Evolutionary conservation across 192 early-diverging fungal genomes (phyloP).

Genomic region (Thamnidium elegans): DNA sequence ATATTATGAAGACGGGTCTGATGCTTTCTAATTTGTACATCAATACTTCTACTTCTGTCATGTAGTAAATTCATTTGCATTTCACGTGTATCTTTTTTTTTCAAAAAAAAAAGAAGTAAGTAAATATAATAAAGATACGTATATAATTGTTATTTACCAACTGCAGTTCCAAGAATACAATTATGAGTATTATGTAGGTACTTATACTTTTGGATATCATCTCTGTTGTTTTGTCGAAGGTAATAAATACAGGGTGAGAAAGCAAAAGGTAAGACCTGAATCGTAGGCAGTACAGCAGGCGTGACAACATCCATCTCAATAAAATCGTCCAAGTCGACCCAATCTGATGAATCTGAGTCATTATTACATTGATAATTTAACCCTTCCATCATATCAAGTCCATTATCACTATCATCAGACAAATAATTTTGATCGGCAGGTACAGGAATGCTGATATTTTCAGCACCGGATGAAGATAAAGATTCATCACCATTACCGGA

Average conservation of each 20-base stretch:
- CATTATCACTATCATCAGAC: not conserved
- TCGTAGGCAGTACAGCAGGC: slow-evolving; percentile 32
- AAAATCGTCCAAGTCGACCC: slow-evolving; percentile 56
- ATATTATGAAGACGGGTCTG: slow-evolving; percentile 46
- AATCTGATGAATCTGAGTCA: slow-evolving; percentile 29
- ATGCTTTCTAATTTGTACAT: slow-evolving; percentile 53
- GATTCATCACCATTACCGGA: not conserved
- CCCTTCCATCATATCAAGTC: slow-evolving; percentile 17
- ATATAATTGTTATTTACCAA: slow-evolving; percentile 30
- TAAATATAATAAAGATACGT: not conserved
- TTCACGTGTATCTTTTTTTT: slow-evolving; percentile 44
- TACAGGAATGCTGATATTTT: not conserved
- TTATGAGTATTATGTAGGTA: slow-evolving; percentile 39
- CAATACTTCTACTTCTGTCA: slow-evolving; percentile 54
- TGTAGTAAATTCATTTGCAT: slow-evolving; percentile 56
- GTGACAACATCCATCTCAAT: slow-evolving; percentile 39
- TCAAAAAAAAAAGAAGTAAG: not conserved
- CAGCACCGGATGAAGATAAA: slow-evolving; percentile 2
- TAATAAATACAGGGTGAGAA: slow-evolving; percentile 59
- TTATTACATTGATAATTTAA: slow-evolving; percentile 2
- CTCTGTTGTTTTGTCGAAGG: slow-evolving; percentile 35
- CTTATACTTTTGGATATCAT: slow-evolving; percentile 36
- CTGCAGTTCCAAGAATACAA: slow-evolving; percentile 38
- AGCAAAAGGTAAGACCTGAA: slow-evolving; percentile 54
- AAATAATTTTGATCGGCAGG: not conserved